Conservation (phyloP, 768 basidiomycete genomes). For the Tulasnella sp. region DNA sequence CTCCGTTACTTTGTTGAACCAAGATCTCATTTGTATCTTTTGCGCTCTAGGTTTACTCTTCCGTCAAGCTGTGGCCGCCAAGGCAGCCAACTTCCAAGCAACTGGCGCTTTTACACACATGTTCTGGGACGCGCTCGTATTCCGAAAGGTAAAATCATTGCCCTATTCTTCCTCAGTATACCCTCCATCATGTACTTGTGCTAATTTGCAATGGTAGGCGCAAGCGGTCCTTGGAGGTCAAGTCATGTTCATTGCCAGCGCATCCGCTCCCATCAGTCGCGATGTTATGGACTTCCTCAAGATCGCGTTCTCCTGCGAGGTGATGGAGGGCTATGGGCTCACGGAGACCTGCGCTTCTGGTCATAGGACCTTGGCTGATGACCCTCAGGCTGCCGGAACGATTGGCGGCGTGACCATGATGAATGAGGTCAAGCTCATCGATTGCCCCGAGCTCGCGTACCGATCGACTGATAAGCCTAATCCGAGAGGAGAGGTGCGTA, state of each 20-base stretch:
- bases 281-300: conserved; percentile 87
- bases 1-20: no score
- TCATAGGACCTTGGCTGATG: conserved; percentile 44
- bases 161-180: background rate
- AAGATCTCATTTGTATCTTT: no score
- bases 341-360: conserved; percentile 9
- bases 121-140: conserved; percentile 84
- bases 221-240: conserved; percentile 73
- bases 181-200: background rate
- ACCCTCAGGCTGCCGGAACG: conserved; percentile 59
- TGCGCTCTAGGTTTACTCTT: conserved; percentile 41
- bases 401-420: conserved; percentile 70
- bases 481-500: conserved; percentile 63
- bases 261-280: conserved; percentile 78
- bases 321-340: conserved; percentile 46
- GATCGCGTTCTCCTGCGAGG: conserved; percentile 62
- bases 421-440: conserved; percentile 77
- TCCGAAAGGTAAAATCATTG: conserved; percentile 62
- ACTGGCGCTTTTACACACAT: conserved; percentile 66
- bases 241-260: conserved; percentile 53
- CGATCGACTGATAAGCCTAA: conserved; percentile 75
- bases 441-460: conserved; percentile 85
- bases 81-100: conserved; percentile 54
- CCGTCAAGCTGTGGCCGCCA: conserved; percentile 63
- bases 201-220: conserved; percentile 23